A percentile compares a stretch with the other conserved stretches of the same genome.
These are phyloP conservation scores for Talaromyces nanjingensis DNA, from an alignment of 495 filamentous ascomycete species.

Conservation along the genomic window DNA sequence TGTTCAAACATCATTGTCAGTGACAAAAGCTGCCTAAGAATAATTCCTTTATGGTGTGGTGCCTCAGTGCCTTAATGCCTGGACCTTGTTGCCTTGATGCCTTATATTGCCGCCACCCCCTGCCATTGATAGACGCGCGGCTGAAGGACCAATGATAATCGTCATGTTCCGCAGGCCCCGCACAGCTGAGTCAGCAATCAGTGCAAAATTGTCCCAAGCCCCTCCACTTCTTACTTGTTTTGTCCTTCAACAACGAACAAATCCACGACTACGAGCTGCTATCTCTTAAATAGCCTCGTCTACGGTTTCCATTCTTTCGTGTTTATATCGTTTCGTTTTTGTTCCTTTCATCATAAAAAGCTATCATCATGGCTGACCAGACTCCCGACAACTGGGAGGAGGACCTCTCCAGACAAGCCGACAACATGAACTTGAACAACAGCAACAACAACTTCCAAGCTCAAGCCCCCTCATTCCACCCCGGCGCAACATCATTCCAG, in stretches of 20 bases:
- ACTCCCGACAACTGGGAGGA: conserved; percentile 92
- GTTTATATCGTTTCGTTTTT: conserved; percentile 15
- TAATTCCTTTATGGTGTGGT: neutral
- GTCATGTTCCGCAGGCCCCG: neutral
- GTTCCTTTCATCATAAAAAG: conserved; percentile 20
- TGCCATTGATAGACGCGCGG: neutral
- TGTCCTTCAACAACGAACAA: neutral
- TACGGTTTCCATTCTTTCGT: conserved; percentile 9
- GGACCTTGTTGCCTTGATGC: neutral
- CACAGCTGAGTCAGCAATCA: conserved; percentile 33
- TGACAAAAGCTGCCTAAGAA: neutral
- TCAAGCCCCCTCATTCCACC: conserved; percentile 40
- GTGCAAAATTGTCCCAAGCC: conserved; percentile 24
- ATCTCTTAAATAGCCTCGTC: conserved; percentile 7
- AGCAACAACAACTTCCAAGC: conserved; percentile 66
- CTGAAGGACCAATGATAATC: neutral
- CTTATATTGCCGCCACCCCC: neutral
- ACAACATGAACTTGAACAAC: conserved; percentile 71
- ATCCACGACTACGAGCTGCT: conserved; percentile 4
- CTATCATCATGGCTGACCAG: conserved; percentile 60
- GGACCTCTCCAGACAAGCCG: conserved; percentile 80
- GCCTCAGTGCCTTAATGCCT: neutral
- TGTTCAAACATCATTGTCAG: neutral
- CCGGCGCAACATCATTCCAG: conserved; percentile 45
- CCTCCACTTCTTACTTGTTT: conserved; percentile 15